Evolutionary conservation across 208 protist species (phyloP), one percentile per base, ranked within the genome.

Genomic region (Trypanosoma vivax): DNA sequence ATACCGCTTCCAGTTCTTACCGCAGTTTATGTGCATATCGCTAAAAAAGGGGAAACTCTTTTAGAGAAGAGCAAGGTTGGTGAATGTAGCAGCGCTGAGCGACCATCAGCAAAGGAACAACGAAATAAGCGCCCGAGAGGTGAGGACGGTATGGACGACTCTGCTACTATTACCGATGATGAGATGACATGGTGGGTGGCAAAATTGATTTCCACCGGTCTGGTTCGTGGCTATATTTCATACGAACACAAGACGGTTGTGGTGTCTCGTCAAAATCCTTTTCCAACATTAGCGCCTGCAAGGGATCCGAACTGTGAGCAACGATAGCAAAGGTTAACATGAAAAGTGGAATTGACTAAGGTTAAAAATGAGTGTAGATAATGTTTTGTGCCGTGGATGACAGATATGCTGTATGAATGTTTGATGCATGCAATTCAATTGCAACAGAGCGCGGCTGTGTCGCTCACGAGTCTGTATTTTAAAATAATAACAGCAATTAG

Each of bases 221-320:
- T 82, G 39, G 64, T 90, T 13, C 71, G 78, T 5, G 85, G 85
- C 0, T 92, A 92, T 55, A 68, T 90, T 35, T 92, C 85, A 2
- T 72, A 84, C 50, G 85, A 92, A 52, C 76, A 88, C 65, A 84
- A 79, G 42, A 90, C 81, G 3, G 35, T 92, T 31, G 85, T 92
- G 0, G 39, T 92, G 18, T 84, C 85, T 2, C 79, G 81, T 23
- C 78, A 77, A 35, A 37, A 53, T 11, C 79, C 85, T 13, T 92
- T 92, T 41, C 79, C 80, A 4, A 61, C 71, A 16, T 41, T 88
- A 18, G 7, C 24, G 35, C 5, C 25, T 10, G 5, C 35, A 14
- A 24, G 14, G 3, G 19, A 39, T 16, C 47, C 50, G 48, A n/a
- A n/a, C n/a, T n/a, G n/a, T n/a, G n/a, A n/a, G n/a, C n/a, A n/a